Conservation (phyloP, 441 rosid genomes). For the Adansonia grandidieri region DNA sequence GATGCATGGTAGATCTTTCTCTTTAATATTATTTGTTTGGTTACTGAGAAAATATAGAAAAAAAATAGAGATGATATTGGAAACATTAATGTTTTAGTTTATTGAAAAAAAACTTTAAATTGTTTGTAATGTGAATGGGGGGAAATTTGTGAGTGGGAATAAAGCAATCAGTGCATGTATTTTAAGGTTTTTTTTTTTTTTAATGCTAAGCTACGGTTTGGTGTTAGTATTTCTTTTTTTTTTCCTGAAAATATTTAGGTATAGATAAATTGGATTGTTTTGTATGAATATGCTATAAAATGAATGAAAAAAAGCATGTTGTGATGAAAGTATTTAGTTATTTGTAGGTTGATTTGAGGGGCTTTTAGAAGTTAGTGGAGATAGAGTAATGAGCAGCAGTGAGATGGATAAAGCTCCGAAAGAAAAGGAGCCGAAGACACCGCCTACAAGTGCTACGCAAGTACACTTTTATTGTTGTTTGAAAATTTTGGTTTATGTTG, state of each 20-base stretch:
- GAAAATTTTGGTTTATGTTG: slow-evolving; percentile 14
- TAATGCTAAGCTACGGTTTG: not conserved
- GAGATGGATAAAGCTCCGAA: slow-evolving; percentile 72
- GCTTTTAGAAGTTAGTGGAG: slow-evolving; percentile 24
- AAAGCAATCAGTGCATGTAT: not conserved
- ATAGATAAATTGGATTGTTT: slow-evolving; percentile 12
- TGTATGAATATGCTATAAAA: not conserved
- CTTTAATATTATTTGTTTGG: slow-evolving; percentile 5
- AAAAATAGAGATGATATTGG: not conserved
- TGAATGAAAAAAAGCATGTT: slow-evolving; percentile 20
- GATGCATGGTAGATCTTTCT: not conserved
- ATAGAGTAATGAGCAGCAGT: slow-evolving; percentile 66
- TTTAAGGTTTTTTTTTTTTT: not conserved
- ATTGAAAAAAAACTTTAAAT: not conserved
- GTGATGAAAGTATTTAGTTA: slow-evolving; percentile 33
- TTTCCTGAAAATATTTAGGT: not conserved
- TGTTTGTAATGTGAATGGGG: slow-evolving; percentile 3
- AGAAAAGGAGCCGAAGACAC: slow-evolving; percentile 79
- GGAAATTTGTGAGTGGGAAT: not conserved
- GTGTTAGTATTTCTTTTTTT: not conserved
- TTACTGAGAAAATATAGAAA: not conserved
- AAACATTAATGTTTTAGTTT: not conserved
- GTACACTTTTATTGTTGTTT: slow-evolving; percentile 38
- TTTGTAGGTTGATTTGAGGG: slow-evolving; percentile 53
- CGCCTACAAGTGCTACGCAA: slow-evolving; percentile 62